These are phyloP conservation scores for Phyllostachys edulis DNA, from an alignment of 176 grass and related monocot species.

Conservation along the genomic window DNA sequence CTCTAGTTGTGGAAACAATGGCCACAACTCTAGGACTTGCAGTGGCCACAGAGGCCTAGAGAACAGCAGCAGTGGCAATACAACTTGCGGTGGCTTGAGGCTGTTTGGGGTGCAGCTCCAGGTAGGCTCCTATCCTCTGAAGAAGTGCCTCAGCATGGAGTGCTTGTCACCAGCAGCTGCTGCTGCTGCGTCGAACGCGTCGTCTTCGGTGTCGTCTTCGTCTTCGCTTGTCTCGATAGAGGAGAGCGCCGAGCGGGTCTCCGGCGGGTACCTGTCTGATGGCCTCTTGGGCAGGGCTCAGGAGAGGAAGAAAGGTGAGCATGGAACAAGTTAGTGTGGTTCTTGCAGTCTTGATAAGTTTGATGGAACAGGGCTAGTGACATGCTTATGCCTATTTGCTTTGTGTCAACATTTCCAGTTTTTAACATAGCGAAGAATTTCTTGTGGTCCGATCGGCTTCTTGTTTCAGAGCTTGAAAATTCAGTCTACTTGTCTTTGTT, in stretches of 20 bases:
- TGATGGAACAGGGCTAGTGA: background rate
- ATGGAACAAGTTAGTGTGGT: background rate
- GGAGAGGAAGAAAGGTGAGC: constrained; percentile 72
- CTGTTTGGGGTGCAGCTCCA: constrained; percentile 76
- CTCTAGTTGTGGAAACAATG: constrained; percentile 73
- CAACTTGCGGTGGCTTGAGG: constrained; percentile 39
- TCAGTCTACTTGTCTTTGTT: background rate
- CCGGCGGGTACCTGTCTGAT: constrained; percentile 57
- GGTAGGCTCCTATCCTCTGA: constrained; percentile 43
- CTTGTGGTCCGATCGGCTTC: background rate
- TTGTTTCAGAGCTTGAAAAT: background rate
- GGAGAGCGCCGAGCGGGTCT: constrained; percentile 49
- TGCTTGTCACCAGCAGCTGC: constrained; percentile 33
- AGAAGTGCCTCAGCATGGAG: constrained; percentile 67
- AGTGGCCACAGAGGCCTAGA: constrained; percentile 20
- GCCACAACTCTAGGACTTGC: constrained; percentile 86
- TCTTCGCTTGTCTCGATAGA: constrained; percentile 69
- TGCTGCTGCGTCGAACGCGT: constrained; percentile 23
- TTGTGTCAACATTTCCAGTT: background rate
- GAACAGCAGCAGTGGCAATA: background rate
- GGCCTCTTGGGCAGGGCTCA: constrained; percentile 48
- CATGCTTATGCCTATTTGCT: background rate
- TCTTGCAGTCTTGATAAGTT: background rate
- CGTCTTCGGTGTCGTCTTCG: constrained; percentile 46
- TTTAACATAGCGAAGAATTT: background rate